Conservation (phyloP, 306 rosid species). For the Luffa acutangula region DNA sequence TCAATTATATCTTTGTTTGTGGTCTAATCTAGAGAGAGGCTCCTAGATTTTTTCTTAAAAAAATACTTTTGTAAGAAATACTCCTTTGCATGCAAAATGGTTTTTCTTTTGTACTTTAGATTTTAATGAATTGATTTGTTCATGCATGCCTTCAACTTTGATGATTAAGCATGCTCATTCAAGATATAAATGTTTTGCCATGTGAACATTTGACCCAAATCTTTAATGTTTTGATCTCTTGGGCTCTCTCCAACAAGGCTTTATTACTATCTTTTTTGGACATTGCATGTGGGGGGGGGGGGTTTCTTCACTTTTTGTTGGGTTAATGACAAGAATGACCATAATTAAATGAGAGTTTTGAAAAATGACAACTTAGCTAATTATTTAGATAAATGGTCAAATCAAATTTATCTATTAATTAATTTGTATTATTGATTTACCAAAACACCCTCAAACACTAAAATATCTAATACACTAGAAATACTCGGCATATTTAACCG, state of each 20-base stretch:
- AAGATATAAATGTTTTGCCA: not conserved
- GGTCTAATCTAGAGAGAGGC: not conserved
- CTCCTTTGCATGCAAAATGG: not conserved
- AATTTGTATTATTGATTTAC: too few species aligned
- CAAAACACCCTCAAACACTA: too few species aligned
- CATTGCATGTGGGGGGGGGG: not conserved
- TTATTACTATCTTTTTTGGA: not conserved
- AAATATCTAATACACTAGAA: too few species aligned
- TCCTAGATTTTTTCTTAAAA: not conserved
- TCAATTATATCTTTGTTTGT: conserved; percentile 6
- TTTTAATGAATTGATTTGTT: not conserved
- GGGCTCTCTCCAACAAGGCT: not conserved
- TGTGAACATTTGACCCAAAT: not conserved
- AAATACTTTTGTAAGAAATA: not conserved
- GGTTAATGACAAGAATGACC: too few species aligned
- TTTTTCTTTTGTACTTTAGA: conserved; percentile 2
- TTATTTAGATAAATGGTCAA: too few species aligned
- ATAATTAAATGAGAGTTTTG: too few species aligned
- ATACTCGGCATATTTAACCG: too few species aligned
- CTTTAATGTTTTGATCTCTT: not conserved
- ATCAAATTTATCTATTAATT: too few species aligned
- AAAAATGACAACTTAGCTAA: too few species aligned
- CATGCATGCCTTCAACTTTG: conserved; percentile 10
- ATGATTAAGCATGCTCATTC: conserved; percentile 6
- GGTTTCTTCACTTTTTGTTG: too few species aligned